Conservation (phyloP, 441 rosid genomes). For the Theobroma grandiflorum region DNA sequence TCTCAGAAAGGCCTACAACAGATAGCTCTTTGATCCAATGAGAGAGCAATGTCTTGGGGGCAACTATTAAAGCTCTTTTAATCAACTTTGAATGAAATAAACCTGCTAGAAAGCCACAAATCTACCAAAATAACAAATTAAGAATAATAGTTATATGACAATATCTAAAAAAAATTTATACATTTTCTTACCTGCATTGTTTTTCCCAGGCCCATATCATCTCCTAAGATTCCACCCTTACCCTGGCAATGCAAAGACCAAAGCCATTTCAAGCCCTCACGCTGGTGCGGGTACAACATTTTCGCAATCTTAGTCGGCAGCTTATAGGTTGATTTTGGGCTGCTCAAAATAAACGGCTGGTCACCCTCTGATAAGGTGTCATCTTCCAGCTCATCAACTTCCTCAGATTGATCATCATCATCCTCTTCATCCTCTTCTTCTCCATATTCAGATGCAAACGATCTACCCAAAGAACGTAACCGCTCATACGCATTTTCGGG, state of each 20-base stretch:
- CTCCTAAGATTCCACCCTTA: slow-evolving; percentile 97
- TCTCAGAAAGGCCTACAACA: slow-evolving; percentile 78
- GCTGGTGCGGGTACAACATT: slow-evolving; percentile 83
- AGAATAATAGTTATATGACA: slow-evolving; percentile 11
- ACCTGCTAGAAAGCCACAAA: slow-evolving; percentile 94
- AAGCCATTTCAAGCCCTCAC: slow-evolving; percentile 91
- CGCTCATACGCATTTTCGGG: slow-evolving; percentile 41
- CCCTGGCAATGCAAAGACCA: slow-evolving; percentile 92
- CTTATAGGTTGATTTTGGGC: slow-evolving; percentile 55
- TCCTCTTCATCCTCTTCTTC: slow-evolving; percentile 51
- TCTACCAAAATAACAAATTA: slow-evolving; percentile 52
- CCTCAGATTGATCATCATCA: slow-evolving; percentile 44
- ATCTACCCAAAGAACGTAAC: slow-evolving; percentile 48
- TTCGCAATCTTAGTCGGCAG: slow-evolving; percentile 67
- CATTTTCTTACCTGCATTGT: slow-evolving; percentile 86
- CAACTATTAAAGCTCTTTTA: slow-evolving; percentile 83
- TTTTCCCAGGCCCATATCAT: slow-evolving; percentile 99
- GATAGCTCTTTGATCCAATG: slow-evolving; percentile 97
- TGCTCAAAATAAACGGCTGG: slow-evolving; percentile 58
- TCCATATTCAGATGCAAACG: slow-evolving; percentile 45
- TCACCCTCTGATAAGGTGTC: slow-evolving; percentile 51
- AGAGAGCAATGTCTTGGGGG: slow-evolving; percentile 91
- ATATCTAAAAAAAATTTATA: slow-evolving; percentile 2
- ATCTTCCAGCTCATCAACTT: slow-evolving; percentile 39
- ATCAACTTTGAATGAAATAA: slow-evolving; percentile 80